These are phyloP conservation scores for Lactarius hatsudake DNA, from an alignment of 768 basidiomycete genomes.

Conservation along the genomic window DNA sequence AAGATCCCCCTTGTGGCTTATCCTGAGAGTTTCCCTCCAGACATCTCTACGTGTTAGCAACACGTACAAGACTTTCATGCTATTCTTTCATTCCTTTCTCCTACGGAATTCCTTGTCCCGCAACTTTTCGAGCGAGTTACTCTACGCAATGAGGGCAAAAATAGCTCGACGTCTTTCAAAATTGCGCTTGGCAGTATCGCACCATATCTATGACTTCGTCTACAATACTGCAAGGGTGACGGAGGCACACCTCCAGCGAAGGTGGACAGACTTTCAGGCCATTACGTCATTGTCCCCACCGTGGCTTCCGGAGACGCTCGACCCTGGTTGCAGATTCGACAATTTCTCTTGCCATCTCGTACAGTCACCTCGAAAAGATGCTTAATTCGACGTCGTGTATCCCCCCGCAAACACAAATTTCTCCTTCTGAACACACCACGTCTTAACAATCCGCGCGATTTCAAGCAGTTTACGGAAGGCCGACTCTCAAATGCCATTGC, in stretches of 20 bases:
- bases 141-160: slow-evolving; percentile 34
- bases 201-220: neutral
- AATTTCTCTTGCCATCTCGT: slow-evolving; percentile 7
- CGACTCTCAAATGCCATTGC: neutral
- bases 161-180: slow-evolving; percentile 29
- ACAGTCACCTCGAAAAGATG: slow-evolving; percentile 9
- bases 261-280: slow-evolving; percentile 15
- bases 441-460: neutral
- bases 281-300: neutral
- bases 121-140: slow-evolving; percentile 32
- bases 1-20: slow-evolving; percentile 49
- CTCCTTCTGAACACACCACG: neutral
- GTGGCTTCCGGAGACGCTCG: neutral
- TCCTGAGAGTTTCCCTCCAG: slow-evolving; percentile 45
- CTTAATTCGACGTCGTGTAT: neutral
- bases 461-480: slow-evolving; percentile 2
- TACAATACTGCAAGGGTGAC: neutral
- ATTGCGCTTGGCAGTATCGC: slow-evolving; percentile 17
- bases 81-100: slow-evolving; percentile 35
- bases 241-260: slow-evolving; percentile 1
- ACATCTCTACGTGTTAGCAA: slow-evolving; percentile 27
- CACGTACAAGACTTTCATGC: slow-evolving; percentile 49
- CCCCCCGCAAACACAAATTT: neutral
- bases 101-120: slow-evolving; percentile 27
- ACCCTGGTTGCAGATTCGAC: slow-evolving; percentile 4